Base-by-base conservation (phyloP, 2,329 filamentous ascomycete genomes). In the Volutella citrinella region DNA sequence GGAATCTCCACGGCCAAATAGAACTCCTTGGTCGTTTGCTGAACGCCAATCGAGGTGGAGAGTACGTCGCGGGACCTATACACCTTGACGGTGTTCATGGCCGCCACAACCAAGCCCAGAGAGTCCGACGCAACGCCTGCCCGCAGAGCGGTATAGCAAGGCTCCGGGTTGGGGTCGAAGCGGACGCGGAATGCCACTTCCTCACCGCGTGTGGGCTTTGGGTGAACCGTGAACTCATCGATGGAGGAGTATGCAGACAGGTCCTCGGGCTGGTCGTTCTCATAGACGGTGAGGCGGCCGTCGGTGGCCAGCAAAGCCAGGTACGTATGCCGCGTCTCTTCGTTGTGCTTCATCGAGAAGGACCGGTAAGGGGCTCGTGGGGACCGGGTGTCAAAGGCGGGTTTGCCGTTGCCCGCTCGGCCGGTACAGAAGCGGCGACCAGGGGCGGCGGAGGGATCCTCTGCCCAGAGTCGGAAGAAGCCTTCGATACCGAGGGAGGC, bases 401-500 rank as follows among this genome's bases (percentile, higher is more conserved):
- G 69, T 26, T 69, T 73, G 27, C 69, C 65, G 32, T 56, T 61
- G 20, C 63, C 63, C 24, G 62, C 56, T 12, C 70, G 86, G 12
- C 59, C 60, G 68, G 64, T 73, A 56, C 82, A 87, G 70, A 96
- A 97, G 32, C 90, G 82, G 19, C 85, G 80, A 19, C 89, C 88
- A 1, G 83, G 81, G 2, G 85, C 74, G 30, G 93, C 84, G 2
- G 82, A 84, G 12, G 85, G 81, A 62, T 96, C 88, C 65, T 96
- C 91, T 41, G 86, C 83, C 91, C 91, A 97, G 46, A 97, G 74
- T 58, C 89, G 87, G 69, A 94, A 88, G 60, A 83, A 82, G 54
- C 91, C 87, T 53, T 96, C 91, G 54, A 91, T 85, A 43, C 87
- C 88, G 40, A 96, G 84, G 34, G 86, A 95, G 36, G 84, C 90